Evolutionary conservation across 768 basidiomycete species (phyloP).

Genomic region (Pulveroboletus ravenelii): DNA sequence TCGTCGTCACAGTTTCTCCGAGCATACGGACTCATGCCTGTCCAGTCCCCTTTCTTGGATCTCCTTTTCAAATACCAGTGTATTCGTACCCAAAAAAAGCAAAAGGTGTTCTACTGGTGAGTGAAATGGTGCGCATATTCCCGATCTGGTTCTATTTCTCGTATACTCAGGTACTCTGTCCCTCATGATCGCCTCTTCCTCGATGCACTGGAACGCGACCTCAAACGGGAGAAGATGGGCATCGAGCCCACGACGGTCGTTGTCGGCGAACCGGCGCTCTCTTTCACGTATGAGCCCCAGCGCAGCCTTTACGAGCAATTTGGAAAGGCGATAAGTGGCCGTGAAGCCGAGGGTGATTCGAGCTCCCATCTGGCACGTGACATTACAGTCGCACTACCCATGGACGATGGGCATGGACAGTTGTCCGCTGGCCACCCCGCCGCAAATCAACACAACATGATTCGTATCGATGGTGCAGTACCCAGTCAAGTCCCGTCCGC

Average conservation of each 20-base stretch:
- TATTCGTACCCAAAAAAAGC: slow-evolving; percentile 97
- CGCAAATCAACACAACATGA: slow-evolving; percentile 10
- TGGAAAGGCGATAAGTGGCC: slow-evolving; percentile 38
- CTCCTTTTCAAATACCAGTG: slow-evolving; percentile 94
- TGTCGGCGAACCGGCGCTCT: slow-evolving; percentile 76
- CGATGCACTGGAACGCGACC: slow-evolving; percentile 92
- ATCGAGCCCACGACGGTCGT: slow-evolving; percentile 77
- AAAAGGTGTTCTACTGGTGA: slow-evolving; percentile 98
- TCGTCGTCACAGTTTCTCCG: background rate
- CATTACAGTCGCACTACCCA: slow-evolving; percentile 2
- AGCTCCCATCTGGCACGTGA: slow-evolving; percentile 33
- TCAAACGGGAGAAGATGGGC: slow-evolving; percentile 92
- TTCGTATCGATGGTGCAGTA: slow-evolving; percentile 26
- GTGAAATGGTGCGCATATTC: slow-evolving; percentile 22
- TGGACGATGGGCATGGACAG: slow-evolving; percentile 14
- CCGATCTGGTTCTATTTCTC: background rate
- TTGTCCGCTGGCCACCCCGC: slow-evolving; percentile 9
- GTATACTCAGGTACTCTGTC: slow-evolving; percentile 76
- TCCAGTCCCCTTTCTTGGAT: slow-evolving; percentile 86
- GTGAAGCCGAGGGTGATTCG: slow-evolving; percentile 34
- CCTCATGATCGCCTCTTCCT: slow-evolving; percentile 96
- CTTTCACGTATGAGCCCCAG: slow-evolving; percentile 85
- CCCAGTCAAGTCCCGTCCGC: slow-evolving; percentile 12
- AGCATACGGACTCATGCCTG: background rate
- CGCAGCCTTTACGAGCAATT: slow-evolving; percentile 89